Evolutionary conservation across 441 rosid genomes (phyloP).

Genomic region (Metrosideros polymorpha): DNA sequence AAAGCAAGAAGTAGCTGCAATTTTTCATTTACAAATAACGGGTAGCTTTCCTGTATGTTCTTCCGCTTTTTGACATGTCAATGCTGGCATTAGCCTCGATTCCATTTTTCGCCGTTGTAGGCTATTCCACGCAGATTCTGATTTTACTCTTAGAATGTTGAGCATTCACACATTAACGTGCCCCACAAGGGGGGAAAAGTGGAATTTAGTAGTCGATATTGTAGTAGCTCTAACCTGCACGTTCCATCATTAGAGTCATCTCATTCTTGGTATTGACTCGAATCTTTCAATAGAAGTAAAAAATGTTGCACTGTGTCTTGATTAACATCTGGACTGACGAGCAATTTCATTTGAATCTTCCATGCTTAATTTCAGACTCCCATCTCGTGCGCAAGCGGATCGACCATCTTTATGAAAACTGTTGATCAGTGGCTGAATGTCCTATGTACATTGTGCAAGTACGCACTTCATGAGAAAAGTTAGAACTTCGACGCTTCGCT

Average conservation of each 20-base stretch:
- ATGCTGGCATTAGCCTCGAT: neutral
- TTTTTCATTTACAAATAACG: neutral
- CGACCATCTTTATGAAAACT: conserved; percentile 18
- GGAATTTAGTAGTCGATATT: neutral
- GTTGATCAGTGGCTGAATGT: conserved; percentile 10
- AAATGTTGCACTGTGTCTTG: accelerated
- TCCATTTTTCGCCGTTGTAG: neutral
- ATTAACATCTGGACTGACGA: conserved; percentile 7
- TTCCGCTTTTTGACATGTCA: neutral
- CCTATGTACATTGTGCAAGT: neutral
- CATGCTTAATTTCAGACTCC: conserved; percentile 15
- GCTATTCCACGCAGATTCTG: neutral
- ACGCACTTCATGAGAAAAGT: neutral
- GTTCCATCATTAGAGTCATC: neutral
- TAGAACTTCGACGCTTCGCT: neutral
- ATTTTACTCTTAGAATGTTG: neutral
- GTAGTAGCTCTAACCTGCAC: neutral
- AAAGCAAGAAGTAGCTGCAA: neutral
- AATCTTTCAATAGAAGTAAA: neutral
- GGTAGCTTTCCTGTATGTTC: neutral
- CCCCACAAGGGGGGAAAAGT: neutral
- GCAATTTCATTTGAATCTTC: conserved; percentile 12
- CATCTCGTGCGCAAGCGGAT: conserved; percentile 21
- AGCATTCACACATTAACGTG: neutral
- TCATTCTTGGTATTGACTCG: neutral